phyloP scores from a whole-genome alignment of 2,329 filamentous ascomycete species.

The Pseudomassariella vexata region DNA sequence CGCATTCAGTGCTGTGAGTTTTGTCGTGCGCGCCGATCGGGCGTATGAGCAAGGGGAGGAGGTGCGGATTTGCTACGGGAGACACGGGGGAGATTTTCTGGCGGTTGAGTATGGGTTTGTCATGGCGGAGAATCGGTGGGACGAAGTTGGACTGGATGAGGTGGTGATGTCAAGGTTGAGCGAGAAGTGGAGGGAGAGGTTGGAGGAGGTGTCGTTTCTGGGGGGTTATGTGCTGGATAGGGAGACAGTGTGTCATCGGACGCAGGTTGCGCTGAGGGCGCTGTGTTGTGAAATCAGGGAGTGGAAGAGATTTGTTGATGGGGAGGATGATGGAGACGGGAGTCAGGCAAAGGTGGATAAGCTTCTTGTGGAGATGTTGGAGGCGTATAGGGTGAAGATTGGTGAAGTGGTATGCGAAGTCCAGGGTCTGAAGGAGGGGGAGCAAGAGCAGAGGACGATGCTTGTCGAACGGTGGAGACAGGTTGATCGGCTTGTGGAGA shows the following conservation, averaged over 20 bases:
- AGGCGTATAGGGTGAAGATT: conserved; percentile 28
- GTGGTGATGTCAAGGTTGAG: conserved; percentile 35
- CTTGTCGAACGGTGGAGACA: conserved; percentile 36
- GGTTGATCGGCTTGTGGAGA: conserved; percentile 29
- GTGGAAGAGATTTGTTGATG: conserved; percentile 42
- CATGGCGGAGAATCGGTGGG: conserved; percentile 41
- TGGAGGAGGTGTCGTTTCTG: conserved; percentile 43
- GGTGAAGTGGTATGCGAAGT: conserved; percentile 23
- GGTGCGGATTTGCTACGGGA: conserved; percentile 63
- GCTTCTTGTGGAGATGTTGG: conserved; percentile 31
- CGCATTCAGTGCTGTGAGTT: conserved; percentile 42
- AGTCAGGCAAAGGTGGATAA: conserved; percentile 33
- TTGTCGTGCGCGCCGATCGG: conserved; percentile 46
- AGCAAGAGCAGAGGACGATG: conserved; percentile 29
- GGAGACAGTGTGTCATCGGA: conserved; percentile 46
- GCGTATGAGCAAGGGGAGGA: conserved; percentile 55
- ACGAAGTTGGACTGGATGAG: conserved; percentile 42
- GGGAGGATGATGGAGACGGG: conserved; percentile 37
- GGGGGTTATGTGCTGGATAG: conserved; percentile 46
- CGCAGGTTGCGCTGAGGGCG: conserved; percentile 45
- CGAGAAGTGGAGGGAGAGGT: conserved; percentile 23
- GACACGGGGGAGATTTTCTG: conserved; percentile 67
- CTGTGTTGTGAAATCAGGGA: conserved; percentile 28
- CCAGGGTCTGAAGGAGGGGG: conserved; percentile 20
- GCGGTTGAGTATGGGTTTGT: conserved; percentile 61